Evolutionary conservation across 2,329 filamentous ascomycete genomes (phyloP).

Genomic region (Pestalotiopsis sp.): DNA sequence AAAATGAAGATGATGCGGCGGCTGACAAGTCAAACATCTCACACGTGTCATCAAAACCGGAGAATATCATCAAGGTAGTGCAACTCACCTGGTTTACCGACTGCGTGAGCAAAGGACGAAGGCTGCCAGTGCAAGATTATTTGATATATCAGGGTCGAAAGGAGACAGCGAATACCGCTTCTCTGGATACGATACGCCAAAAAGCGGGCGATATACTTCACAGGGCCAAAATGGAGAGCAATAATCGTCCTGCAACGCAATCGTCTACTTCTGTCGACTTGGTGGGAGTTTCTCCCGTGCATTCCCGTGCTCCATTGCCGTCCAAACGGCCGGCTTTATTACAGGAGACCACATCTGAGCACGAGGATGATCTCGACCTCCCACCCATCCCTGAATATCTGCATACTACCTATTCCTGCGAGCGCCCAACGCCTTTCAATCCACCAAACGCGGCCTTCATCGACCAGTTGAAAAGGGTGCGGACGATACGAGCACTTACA

Average conservation of each 20-base stretch:
- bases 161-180: slow-evolving; percentile 18
- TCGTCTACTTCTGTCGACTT: slow-evolving; percentile 6
- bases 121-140: slow-evolving; percentile 54
- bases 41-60: slow-evolving; percentile 15
- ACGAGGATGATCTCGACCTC: slow-evolving; percentile 60
- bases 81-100: slow-evolving; percentile 62
- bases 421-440: slow-evolving; percentile 71
- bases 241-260: slow-evolving; percentile 18
- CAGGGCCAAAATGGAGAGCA: slow-evolving; percentile 28
- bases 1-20: slow-evolving; percentile 19
- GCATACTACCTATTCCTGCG: slow-evolving; percentile 74
- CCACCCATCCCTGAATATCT: slow-evolving; percentile 72
- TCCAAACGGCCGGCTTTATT: slow-evolving; percentile 47
- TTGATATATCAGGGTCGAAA: slow-evolving; percentile 56
- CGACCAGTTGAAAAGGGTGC: slow-evolving; percentile 72
- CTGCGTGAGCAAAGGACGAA: slow-evolving; percentile 44
- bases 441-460: slow-evolving; percentile 79
- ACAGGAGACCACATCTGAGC: slow-evolving; percentile 76
- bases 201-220: slow-evolving; percentile 31
- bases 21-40: slow-evolving; percentile 20
- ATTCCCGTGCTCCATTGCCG: slow-evolving; percentile 30
- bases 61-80: slow-evolving; percentile 51
- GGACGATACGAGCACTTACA: slow-evolving; percentile 69
- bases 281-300: slow-evolving; percentile 17
- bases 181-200: not conserved